phyloP scores from a whole-genome alignment of 2,329 filamentous ascomycete genomes.

The Exophiala sp. region DNA sequence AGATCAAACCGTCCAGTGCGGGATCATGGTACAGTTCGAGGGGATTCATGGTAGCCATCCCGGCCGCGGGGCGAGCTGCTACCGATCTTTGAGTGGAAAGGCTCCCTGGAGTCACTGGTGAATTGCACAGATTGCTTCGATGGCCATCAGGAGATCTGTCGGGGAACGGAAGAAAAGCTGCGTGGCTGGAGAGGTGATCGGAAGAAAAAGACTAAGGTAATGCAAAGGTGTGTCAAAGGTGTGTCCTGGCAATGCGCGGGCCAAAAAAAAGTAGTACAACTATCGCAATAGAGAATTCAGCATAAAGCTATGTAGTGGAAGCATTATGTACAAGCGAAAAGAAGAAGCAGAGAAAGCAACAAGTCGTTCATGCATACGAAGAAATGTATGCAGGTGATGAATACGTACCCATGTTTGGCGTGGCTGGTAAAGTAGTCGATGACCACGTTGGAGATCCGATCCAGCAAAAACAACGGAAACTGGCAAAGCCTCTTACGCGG shows the following conservation, averaged over 20 bases:
- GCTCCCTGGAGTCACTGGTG: not conserved
- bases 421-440: constrained; percentile 18
- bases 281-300: constrained; percentile 1
- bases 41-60: constrained; percentile 26
- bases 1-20: constrained; percentile 21
- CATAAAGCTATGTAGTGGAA: constrained; percentile 9
- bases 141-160: constrained; percentile 4
- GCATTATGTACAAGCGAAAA: constrained; percentile 19
- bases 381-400: constrained; percentile 9
- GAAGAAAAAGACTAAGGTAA: not conserved
- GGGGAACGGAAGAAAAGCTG: not conserved
- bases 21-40: constrained; percentile 27
- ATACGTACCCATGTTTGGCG: constrained; percentile 9
- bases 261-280: constrained; percentile 7
- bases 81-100: no score
- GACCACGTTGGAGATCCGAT: not conserved
- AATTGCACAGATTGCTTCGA: not conserved
- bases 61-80: not conserved
- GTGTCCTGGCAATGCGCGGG: not conserved
- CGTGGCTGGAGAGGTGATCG: not conserved
- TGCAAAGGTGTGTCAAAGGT: not conserved
- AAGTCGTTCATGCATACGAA: constrained; percentile 2
- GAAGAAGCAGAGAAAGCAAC: constrained; percentile 7
- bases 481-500: not conserved
- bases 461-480: not conserved